These are phyloP conservation scores for Hyphodiscus hymeniophilus DNA, from an alignment of 495 filamentous ascomycete species.

Conservation along the genomic window DNA sequence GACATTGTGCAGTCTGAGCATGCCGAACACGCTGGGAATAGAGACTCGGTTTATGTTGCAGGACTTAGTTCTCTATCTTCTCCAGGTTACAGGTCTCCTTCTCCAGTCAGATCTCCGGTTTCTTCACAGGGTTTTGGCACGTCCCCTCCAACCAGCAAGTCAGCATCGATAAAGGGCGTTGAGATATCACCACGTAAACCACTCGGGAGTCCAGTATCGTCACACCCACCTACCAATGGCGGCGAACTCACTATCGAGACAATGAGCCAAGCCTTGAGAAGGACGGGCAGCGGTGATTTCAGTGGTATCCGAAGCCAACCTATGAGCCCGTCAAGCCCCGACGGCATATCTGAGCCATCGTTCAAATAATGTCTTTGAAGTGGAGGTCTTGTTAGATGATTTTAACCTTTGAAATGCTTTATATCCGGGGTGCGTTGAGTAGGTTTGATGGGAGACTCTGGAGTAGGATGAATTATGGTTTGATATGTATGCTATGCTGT, in stretches of 20 bases:
- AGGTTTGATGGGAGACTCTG: slow-evolving; percentile 9
- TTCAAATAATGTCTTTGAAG: slow-evolving; percentile 6
- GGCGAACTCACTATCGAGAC: slow-evolving; percentile 82
- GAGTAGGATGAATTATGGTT: slow-evolving; percentile 4
- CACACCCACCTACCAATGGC: slow-evolving; percentile 24
- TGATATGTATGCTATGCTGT: neutral
- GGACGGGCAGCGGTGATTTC: slow-evolving; percentile 76
- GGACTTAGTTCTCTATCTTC: slow-evolving; percentile 44
- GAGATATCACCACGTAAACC: slow-evolving; percentile 52
- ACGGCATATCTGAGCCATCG: slow-evolving; percentile 18
- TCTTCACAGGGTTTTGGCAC: slow-evolving; percentile 54
- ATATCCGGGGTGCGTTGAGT: slow-evolving; percentile 18
- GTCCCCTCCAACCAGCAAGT: slow-evolving; percentile 62
- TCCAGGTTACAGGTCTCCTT: slow-evolving; percentile 58
- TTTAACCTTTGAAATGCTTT: slow-evolving; percentile 11
- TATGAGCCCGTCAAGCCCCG: slow-evolving; percentile 43
- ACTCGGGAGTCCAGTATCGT: slow-evolving; percentile 38
- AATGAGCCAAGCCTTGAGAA: slow-evolving; percentile 77
- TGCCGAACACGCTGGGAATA: slow-evolving; percentile 42
- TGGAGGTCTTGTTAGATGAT: slow-evolving; percentile 1
- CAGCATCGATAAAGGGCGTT: slow-evolving; percentile 54
- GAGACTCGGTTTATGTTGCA: slow-evolving; percentile 53
- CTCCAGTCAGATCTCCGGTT: slow-evolving; percentile 60
- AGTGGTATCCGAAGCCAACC: slow-evolving; percentile 53
- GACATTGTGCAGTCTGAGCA: slow-evolving; percentile 92